Evolutionary conservation across 148 eudicot genomes (phyloP).

Genomic region (Camellia lanceoleosa): DNA sequence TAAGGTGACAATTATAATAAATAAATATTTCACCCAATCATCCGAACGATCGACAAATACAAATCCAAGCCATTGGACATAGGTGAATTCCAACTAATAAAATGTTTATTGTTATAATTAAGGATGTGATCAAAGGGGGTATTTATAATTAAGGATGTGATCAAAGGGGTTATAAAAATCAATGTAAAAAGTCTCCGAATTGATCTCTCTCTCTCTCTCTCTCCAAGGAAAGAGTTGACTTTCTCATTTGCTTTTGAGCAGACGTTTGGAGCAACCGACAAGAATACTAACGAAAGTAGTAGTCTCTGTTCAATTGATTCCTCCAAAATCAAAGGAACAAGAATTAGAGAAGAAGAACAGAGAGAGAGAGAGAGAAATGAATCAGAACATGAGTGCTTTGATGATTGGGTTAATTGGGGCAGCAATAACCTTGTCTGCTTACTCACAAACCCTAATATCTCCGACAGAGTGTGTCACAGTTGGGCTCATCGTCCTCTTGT

Average conservation of each 20-base stretch:
- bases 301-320: neutral
- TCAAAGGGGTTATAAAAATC: too few species aligned
- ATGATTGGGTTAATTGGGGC: slow-evolving; percentile 61
- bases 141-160: too few species aligned
- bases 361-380: slow-evolving; percentile 28
- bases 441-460: slow-evolving; percentile 53
- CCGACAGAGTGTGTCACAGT: slow-evolving; percentile 37
- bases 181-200: too few species aligned
- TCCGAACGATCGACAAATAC: too few species aligned
- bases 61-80: too few species aligned
- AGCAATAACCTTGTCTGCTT: slow-evolving; percentile 59
- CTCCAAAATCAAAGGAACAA: neutral
- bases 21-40: too few species aligned
- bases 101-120: too few species aligned
- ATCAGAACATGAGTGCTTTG: slow-evolving; percentile 42
- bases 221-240: neutral
- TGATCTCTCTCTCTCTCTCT: too few species aligned
- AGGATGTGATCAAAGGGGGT: too few species aligned
- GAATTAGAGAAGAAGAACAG: neutral
- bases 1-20: too few species aligned
- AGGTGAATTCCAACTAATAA: too few species aligned
- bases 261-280: neutral
- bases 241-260: neutral
- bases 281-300: neutral
- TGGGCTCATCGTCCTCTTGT: slow-evolving; percentile 26